phyloP scores from a whole-genome alignment of 2,329 filamentous ascomycete species.

The Botryotinia globosa region DNA sequence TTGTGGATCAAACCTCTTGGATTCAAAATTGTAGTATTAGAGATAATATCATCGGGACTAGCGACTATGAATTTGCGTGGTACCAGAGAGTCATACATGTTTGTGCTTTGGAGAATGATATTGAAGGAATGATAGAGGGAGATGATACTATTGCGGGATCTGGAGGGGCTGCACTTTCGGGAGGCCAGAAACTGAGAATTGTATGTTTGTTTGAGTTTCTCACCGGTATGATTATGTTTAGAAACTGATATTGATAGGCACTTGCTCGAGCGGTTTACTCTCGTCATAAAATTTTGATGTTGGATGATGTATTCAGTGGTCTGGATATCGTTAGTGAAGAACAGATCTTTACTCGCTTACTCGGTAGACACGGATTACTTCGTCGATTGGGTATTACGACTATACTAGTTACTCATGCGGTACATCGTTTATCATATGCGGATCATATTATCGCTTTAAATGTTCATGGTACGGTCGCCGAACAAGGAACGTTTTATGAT shows the following conservation, averaged over 20 bases:
- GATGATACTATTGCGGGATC: slow-evolving; percentile 74
- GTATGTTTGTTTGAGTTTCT: slow-evolving; percentile 47
- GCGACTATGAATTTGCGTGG: slow-evolving; percentile 52
- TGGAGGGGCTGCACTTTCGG: slow-evolving; percentile 69
- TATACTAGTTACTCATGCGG: slow-evolving; percentile 40
- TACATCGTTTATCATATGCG: slow-evolving; percentile 26
- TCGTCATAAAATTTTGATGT: slow-evolving; percentile 28
- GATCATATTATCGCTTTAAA: slow-evolving; percentile 38
- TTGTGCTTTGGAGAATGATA: slow-evolving; percentile 59
- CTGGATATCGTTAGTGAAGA: slow-evolving; percentile 34
- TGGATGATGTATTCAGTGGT: slow-evolving; percentile 37
- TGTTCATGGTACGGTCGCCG: slow-evolving; percentile 34
- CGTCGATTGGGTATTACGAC: slow-evolving; percentile 38
- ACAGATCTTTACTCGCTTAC: slow-evolving; percentile 28
- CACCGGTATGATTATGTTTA: too few relatives aligned
- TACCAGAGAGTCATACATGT: slow-evolving; percentile 63
- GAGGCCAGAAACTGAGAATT: slow-evolving; percentile 74
- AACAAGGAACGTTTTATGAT: slow-evolving; percentile 34
- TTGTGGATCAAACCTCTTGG: slow-evolving; percentile 47
- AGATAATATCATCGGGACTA: slow-evolving; percentile 42
- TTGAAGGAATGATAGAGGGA: slow-evolving; percentile 45
- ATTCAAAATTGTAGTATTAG: slow-evolving; percentile 43
- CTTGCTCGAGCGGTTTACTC: slow-evolving; percentile 55
- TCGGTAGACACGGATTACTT: slow-evolving; percentile 27
- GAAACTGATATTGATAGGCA: slow-evolving; percentile 35